Evolutionary conservation across 306 rosid genomes (phyloP).

Genomic region (Cucumis hystrix): DNA sequence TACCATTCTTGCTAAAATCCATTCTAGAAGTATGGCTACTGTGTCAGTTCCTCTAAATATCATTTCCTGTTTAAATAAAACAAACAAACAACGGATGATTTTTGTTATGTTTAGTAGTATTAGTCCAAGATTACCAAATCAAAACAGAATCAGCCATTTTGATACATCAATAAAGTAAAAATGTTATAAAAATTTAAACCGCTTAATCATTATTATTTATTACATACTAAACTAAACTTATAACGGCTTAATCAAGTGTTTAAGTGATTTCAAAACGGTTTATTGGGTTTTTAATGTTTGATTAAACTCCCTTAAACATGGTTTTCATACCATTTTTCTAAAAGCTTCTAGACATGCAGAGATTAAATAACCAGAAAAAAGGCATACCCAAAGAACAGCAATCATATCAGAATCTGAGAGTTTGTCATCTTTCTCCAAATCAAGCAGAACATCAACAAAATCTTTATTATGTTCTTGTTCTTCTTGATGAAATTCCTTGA

Average conservation of each 20-base stretch:
- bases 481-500: background rate
- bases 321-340: no score
- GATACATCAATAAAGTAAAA: background rate
- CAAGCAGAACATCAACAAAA: constrained; percentile 31
- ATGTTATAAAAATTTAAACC: background rate
- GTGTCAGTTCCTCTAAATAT: constrained; percentile 40
- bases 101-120: background rate
- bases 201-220: background rate
- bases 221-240: no score
- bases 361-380: background rate
- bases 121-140: background rate
- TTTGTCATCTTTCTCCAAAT: constrained; percentile 12
- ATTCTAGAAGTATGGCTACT: constrained; percentile 25
- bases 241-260: no score
- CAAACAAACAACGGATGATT: background rate
- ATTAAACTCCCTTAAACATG: no score
- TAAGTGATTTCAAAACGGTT: no score
- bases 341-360: no score
- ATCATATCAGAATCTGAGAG: constrained; percentile 27
- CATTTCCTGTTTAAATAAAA: constrained; percentile 20
- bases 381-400: constrained; percentile 28
- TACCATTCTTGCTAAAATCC: constrained; percentile 29
- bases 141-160: background rate
- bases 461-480: constrained; percentile 1
- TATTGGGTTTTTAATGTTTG: no score